phyloP scores from a whole-genome alignment of 768 basidiomycete genomes.

The Suillus ampliporus region DNA sequence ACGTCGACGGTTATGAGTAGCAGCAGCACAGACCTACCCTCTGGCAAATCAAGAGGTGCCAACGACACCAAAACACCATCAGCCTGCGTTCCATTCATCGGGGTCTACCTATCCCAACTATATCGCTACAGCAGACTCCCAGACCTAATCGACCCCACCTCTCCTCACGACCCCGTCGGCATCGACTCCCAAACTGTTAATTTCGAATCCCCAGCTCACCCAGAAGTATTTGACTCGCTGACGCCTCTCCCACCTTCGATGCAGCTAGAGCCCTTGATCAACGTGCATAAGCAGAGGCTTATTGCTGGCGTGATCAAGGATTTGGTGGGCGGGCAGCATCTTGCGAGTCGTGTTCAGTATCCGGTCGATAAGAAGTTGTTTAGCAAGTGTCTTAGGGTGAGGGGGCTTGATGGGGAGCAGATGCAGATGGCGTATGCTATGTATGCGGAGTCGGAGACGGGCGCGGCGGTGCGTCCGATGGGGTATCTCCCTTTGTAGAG shows the following conservation, averaged over 20 bases:
- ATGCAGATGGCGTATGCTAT: constrained; percentile 54
- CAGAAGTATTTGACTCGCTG: constrained; percentile 79
- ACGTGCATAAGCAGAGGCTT: constrained; percentile 86
- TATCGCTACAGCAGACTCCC: constrained; percentile 69
- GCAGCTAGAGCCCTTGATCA: constrained; percentile 84
- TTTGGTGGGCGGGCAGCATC: constrained; percentile 82
- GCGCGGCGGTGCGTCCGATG: constrained; percentile 16
- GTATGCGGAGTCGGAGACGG: constrained; percentile 34
- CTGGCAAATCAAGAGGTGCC: constrained; percentile 37
- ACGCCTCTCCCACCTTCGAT: constrained; percentile 76
- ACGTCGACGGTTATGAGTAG: constrained; percentile 58
- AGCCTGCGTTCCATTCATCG: constrained; percentile 73
- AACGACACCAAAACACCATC: constrained; percentile 52
- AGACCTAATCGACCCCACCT: constrained; percentile 83
- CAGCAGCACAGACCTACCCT: constrained; percentile 45
- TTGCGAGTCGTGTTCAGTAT: constrained; percentile 74
- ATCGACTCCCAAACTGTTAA: constrained; percentile 66
- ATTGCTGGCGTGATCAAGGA: constrained; percentile 83
- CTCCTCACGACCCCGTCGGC: constrained; percentile 69
- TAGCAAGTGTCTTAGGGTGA: constrained; percentile 73
- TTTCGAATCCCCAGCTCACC: constrained; percentile 73
- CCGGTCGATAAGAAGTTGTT: constrained; percentile 77
- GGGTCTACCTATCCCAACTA: constrained; percentile 78
- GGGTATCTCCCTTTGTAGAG: constrained; percentile 29
- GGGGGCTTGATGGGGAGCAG: constrained; percentile 62